Evolutionary conservation across 169 alveolate species (phyloP).

Genomic region (Plasmodium vinckei): DNA sequence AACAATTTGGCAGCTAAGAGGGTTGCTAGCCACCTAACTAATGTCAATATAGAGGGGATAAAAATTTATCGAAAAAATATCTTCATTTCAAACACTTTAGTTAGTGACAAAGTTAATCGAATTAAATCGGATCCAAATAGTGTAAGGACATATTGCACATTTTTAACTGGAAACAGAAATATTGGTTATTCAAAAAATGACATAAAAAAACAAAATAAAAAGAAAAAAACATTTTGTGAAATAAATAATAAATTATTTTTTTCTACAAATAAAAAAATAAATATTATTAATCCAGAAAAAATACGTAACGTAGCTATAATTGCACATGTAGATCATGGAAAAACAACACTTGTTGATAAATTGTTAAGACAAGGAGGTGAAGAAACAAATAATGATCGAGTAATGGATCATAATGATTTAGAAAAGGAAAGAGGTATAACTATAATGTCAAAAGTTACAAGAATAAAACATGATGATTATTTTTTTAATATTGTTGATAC

Average conservation of each 20-base stretch:
- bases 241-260: constrained; percentile 26
- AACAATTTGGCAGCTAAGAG: constrained; percentile 10
- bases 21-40: background rate
- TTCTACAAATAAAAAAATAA: constrained; percentile 71
- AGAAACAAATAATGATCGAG: constrained; percentile 78
- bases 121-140: background rate
- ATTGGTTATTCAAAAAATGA: background rate
- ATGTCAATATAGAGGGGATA: constrained; percentile 13
- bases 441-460: constrained; percentile 95
- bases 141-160: constrained; percentile 1
- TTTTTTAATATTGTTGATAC: constrained; percentile 89
- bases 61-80: background rate
- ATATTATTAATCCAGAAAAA: constrained; percentile 73
- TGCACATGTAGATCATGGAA: constrained; percentile 99
- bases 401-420: constrained; percentile 93
- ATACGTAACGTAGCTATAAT: constrained; percentile 98
- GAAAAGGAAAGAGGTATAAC: constrained; percentile 98
- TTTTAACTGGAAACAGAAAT: background rate
- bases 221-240: background rate
- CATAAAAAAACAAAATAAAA: background rate
- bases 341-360: constrained; percentile 97
- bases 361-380: constrained; percentile 85
- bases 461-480: constrained; percentile 90
- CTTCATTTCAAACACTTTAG: background rate
- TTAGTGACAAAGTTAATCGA: background rate